These are phyloP conservation scores for Zizania palustris DNA, from an alignment of 202 grass and related monocot genomes.

Conservation along the genomic window DNA sequence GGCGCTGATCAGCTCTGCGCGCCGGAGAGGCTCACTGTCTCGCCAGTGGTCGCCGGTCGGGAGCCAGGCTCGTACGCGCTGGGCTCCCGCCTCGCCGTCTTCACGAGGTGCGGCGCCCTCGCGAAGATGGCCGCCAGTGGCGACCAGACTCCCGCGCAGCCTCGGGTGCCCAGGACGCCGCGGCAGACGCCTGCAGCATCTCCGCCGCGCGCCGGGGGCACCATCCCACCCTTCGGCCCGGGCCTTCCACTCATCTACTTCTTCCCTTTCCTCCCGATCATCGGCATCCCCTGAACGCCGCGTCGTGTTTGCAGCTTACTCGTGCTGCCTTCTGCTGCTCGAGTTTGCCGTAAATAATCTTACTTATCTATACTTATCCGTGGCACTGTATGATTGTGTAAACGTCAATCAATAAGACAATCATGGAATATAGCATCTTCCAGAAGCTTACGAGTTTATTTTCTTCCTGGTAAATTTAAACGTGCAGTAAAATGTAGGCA, in stretches of 20 bases:
- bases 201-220: background rate
- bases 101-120: conserved; percentile 24
- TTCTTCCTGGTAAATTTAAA: background rate
- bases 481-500: background rate
- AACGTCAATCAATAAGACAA: conserved; percentile 7
- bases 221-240: conserved; percentile 22
- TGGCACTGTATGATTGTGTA: background rate
- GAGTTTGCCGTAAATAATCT: conserved; percentile 5
- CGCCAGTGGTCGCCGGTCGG: conserved; percentile 30
- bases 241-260: conserved; percentile 50
- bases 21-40: conserved; percentile 25
- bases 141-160: background rate
- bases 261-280: conserved; percentile 58
- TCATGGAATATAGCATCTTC: conserved; percentile 8
- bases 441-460: background rate
- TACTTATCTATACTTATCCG: background rate
- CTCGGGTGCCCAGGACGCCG: background rate
- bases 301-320: background rate
- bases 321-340: too few species aligned
- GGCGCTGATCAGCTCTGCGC: conserved; percentile 51
- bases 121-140: background rate
- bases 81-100: conserved; percentile 47
- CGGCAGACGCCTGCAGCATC: conserved; percentile 11
- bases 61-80: conserved; percentile 22
- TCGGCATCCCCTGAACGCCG: conserved; percentile 33